Percentiles rank a stretch among this genome's conserved stretches.
Evolutionary conservation across 2,329 filamentous ascomycete genomes (phyloP).

Genomic region (Torrubiellomyces zombiae): DNA sequence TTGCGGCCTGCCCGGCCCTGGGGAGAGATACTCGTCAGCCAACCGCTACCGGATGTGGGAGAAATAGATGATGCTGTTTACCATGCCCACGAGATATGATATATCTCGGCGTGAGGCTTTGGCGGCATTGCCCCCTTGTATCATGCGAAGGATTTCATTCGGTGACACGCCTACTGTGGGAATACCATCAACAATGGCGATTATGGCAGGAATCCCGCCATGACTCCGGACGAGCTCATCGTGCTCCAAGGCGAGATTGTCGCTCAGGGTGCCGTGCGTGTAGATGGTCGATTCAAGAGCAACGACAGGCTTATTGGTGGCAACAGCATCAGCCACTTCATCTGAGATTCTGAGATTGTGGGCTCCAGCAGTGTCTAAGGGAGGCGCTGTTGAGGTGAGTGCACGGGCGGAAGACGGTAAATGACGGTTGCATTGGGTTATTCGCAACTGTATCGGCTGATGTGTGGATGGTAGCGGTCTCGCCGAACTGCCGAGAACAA

Average conservation of each 20-base stretch:
- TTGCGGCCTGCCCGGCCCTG: slow-evolving; percentile 48
- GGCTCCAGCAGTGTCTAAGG: slow-evolving; percentile 21
- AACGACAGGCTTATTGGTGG: slow-evolving; percentile 64
- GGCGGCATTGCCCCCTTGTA: slow-evolving; percentile 47
- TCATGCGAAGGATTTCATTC: slow-evolving; percentile 58
- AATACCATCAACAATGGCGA: slow-evolving; percentile 71
- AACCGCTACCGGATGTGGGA: neutral
- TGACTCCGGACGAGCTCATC: slow-evolving; percentile 66
- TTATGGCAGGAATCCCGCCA: slow-evolving; percentile 77
- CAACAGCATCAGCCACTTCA: slow-evolving; percentile 65
- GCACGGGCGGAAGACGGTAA: no score
- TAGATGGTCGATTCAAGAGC: slow-evolving; percentile 95
- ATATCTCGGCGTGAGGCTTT: slow-evolving; percentile 85
- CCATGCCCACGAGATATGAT: slow-evolving; percentile 62
- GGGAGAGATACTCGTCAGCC: neutral
- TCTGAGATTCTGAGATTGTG: slow-evolving; percentile 64
- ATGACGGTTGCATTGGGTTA: no score
- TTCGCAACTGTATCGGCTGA: no score
- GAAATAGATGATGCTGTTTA: no score
- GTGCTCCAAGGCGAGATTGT: slow-evolving; percentile 56
- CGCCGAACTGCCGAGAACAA: no score
- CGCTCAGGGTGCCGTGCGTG: slow-evolving; percentile 79
- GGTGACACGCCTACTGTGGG: slow-evolving; percentile 62
- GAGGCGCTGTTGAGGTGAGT: slow-evolving; percentile 1
- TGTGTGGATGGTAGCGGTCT: no score